Base-by-base conservation (phyloP, 768 basidiomycete genomes). In the Termitomyces sp. region DNA sequence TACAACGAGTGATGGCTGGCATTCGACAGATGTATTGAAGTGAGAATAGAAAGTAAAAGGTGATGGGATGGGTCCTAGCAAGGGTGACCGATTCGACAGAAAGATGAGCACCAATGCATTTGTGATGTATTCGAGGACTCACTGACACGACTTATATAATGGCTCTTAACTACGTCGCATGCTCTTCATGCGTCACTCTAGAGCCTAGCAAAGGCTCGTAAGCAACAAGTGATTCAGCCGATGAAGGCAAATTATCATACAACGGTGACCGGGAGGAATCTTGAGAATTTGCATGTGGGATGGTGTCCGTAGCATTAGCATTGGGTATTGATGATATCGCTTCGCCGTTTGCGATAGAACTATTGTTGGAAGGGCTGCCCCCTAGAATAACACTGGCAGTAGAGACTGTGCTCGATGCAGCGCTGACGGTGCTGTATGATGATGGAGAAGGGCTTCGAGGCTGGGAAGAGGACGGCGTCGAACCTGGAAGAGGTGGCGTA, bases 221-320 rank as follows among this genome's bases (percentile, higher is more conserved):
- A 22, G 68, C 68, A 40, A 73, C 51, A 18, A 68, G 63, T 2
- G 75, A 77, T 45, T 77, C 77, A 4, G 75, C 74, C 27, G 78
- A 76, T 48, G 80, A 79, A 38, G 73, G 74, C 36, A 79, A 66
- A 44, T 70, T 65, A 52, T 74, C 76, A 61, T 78, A 81, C 53
- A 69, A 64, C 40, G 66, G 57, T 25, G 67, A 62, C 16, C 49
- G 53, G 22, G 62, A 51, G 27, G 47, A 45, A 54, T 60, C 63
- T 29, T 56, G 49, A 20, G 50, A 61, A 48, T 47, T 52, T 38
- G 45, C 38, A 18, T 58, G 41, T 52, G 38, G 53, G 25, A 38
- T 23, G 49, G 46, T 52, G 51, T 35, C 33, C 31, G 7, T 25
- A n/a, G 25, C 10, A 38, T 49, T 49, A 18, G 52, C 60, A 39